Evolutionary conservation across 108 stramenopile species (phyloP), one percentile per base, ranked within the genome.

Genomic region (Fistulifera solaris): DNA sequence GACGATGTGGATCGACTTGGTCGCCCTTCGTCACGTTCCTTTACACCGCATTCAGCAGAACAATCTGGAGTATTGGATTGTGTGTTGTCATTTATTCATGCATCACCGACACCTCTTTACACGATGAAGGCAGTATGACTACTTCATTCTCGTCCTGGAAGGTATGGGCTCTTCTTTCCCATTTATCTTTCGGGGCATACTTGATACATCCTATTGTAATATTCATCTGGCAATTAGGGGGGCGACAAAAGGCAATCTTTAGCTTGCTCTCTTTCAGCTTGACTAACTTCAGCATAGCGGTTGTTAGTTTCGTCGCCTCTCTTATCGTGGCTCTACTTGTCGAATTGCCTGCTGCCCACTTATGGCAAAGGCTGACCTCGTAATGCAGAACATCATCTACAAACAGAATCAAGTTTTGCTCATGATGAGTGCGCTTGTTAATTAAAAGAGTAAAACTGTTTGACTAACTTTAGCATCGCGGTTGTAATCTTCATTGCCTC

Each of bases 161-260:
- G 16, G 1, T 65, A 10, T 80, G 78, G 78, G 65, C 70, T 14
- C 73, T 73, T n/a, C 40, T 80, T 39, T 61, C 67, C 3, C 66
- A 71, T 27, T 46, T 80, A 0, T 63, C 67, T 8, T 80, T 75
- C 50, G 71, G 67, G 1, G 64, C 58, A 12, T 80, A 80, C 45
- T 42, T 80, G 39, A 66, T 80, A 17, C 78, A 80, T 60, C 78
- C 78, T 0, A 72, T 80, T 38, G 52, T 80, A 12, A 68, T 75
- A 27, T 68, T 71, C 46, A 40, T 75, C 11, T 72, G 67, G 67
- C 54, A 65, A 17, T 46, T 80, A 31, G 71, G 65, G 0, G 59
- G 52, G 18, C 43, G 49, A 25, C 56, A 72, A 40, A 80, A 80
- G 38, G 52, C 31, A 5, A 42, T 42, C 3, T 75, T 72, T 39